Percentiles rank a stretch among this genome's conserved stretches.
phyloP scores from a whole-genome alignment of 345 rosid species.

The Gossypium anomalum region DNA sequence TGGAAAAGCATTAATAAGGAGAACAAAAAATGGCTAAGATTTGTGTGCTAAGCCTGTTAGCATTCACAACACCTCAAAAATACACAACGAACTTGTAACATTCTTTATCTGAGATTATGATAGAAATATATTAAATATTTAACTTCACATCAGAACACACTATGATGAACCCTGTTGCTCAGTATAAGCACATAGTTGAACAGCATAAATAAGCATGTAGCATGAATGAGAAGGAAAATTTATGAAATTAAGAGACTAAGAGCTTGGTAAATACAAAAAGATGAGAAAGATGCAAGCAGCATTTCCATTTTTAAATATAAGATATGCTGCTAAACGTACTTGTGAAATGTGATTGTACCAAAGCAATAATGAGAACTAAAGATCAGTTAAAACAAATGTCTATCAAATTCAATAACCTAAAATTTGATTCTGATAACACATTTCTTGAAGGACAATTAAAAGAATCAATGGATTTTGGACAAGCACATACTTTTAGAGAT shows the following conservation, averaged over 20 bases:
- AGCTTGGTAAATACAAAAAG: neutral
- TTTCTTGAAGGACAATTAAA: neutral
- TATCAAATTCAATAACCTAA: neutral
- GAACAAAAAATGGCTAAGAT: neutral
- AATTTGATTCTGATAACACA: neutral
- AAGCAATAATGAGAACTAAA: neutral
- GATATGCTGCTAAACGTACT: neutral
- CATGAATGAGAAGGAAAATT: neutral
- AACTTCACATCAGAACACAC: neutral
- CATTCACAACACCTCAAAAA: neutral
- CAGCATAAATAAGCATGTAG: neutral
- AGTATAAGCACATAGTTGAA: neutral
- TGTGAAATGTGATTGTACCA: neutral
- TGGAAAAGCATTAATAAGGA: neutral
- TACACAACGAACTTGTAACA: neutral
- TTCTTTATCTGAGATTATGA: neutral
- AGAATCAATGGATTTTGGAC: neutral
- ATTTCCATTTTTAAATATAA: neutral
- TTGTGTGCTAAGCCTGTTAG: neutral
- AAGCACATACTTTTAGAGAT: neutral
- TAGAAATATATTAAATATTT: neutral
- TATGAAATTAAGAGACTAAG: neutral
- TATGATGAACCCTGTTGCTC: neutral
- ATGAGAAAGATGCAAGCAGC: neutral
- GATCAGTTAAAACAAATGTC: neutral